phyloP scores from a whole-genome alignment of 192 early-diverging fungal species.

The Powellomyces hirtus region DNA sequence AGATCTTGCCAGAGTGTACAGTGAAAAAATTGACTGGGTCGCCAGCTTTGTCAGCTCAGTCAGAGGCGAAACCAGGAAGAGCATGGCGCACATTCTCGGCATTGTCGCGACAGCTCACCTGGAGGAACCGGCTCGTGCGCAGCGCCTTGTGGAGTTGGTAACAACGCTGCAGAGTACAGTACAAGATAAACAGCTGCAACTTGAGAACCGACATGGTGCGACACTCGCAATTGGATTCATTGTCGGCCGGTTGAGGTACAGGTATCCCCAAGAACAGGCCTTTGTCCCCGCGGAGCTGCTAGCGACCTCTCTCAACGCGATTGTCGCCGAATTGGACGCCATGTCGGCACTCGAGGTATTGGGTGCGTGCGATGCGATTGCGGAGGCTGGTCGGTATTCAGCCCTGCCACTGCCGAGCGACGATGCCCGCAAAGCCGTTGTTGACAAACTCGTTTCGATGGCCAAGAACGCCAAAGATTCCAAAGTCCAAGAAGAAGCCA shows the following conservation, averaged over 20 bases:
- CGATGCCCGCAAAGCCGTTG: slow-evolving; percentile 21
- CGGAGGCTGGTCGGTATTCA: slow-evolving; percentile 68
- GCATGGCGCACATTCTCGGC: slow-evolving; percentile 70
- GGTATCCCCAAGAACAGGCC: slow-evolving; percentile 44
- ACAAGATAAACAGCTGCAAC: background rate
- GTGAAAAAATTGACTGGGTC: slow-evolving; percentile 47
- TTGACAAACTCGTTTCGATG: slow-evolving; percentile 50
- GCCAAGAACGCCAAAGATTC: slow-evolving; percentile 66
- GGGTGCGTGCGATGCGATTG: slow-evolving; percentile 67
- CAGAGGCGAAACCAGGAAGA: slow-evolving; percentile 61
- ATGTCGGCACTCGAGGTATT: slow-evolving; percentile 49
- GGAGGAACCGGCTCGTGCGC: slow-evolving; percentile 26
- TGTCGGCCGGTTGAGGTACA: slow-evolving; percentile 58
- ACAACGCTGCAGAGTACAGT: slow-evolving; percentile 28
- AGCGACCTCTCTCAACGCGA: slow-evolving; percentile 23
- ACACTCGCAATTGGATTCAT: slow-evolving; percentile 70
- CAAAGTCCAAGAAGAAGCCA: slow-evolving; percentile 68
- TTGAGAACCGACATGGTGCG: slow-evolving; percentile 53
- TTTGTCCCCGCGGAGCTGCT: slow-evolving; percentile 33
- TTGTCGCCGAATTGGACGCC: slow-evolving; percentile 54
- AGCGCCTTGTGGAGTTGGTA: slow-evolving; percentile 40
- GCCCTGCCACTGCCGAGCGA: slow-evolving; percentile 1
- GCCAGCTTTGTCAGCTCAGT: slow-evolving; percentile 33
- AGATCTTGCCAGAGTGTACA: slow-evolving; percentile 50
- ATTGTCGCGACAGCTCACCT: slow-evolving; percentile 63